Evolutionary conservation across 768 basidiomycete genomes (phyloP).

Genomic region (Suillus brevipes): DNA sequence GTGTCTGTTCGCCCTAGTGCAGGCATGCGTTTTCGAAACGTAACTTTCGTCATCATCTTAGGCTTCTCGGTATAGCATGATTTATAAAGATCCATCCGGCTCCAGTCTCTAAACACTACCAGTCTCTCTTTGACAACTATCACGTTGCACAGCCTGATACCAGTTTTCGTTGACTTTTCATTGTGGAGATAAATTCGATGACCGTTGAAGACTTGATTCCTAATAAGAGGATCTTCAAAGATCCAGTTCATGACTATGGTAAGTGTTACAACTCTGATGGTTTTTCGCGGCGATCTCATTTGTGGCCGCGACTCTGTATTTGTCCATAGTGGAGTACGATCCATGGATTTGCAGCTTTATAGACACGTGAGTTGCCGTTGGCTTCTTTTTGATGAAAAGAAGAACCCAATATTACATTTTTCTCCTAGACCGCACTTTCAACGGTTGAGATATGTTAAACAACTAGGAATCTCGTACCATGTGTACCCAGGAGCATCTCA

Average conservation of each 20-base stretch:
- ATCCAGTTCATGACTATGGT: slow-evolving; percentile 46
- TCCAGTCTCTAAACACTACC: background rate
- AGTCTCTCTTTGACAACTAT: background rate
- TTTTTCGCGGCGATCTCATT: background rate
- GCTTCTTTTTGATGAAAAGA: background rate
- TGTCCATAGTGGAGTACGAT: slow-evolving; percentile 28
- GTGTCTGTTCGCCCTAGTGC: background rate
- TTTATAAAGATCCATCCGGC: slow-evolving; percentile 1
- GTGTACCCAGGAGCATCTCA: slow-evolving; percentile 81
- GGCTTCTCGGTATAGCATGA: background rate
- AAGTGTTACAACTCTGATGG: slow-evolving; percentile 10
- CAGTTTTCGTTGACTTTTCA: background rate
- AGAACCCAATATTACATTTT: background rate
- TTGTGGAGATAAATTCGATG: background rate
- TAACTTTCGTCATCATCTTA: background rate
- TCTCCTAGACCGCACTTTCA: slow-evolving; percentile 68
- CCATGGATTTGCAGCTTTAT: slow-evolving; percentile 51
- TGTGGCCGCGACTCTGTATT: background rate
- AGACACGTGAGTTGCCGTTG: slow-evolving; percentile 55
- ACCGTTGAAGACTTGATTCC: slow-evolving; percentile 9
- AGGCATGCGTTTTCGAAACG: background rate
- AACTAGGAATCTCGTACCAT: slow-evolving; percentile 73
- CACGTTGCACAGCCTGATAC: background rate
- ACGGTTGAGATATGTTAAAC: slow-evolving; percentile 73
- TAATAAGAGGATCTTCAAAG: slow-evolving; percentile 34